Base-by-base conservation (phyloP, 345 rosid genomes). In the Orychophragmus violaceus region DNA sequence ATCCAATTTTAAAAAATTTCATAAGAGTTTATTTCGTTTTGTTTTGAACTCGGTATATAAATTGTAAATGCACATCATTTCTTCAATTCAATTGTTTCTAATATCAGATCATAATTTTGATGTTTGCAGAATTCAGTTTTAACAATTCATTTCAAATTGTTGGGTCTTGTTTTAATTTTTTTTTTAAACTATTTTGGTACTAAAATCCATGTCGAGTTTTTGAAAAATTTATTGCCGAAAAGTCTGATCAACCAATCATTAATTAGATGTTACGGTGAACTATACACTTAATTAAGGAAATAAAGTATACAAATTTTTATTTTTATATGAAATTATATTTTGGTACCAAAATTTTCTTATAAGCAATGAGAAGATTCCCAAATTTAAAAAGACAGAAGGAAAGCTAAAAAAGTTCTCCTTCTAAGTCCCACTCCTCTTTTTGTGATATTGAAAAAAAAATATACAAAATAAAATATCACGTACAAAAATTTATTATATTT, bases 351-450 rank as follows among this genome's bases (percentile, higher is more conserved):
- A 10, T 27, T 53, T 74, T 62, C 46, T 62, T 37, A 68, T 62
- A 68, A 36, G 74, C 77, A 68, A 74, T 68, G 74, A 68, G 74
- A 74, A 74, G 69, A 74, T 74, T 74, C 78, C 74, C 69, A 74
- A 45, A 62, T 29, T 69, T 35, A 21, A 62, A 74, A 74, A 74
- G 78, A 68, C 64, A 55, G 74, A 68, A 55, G 41, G 69, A 68
- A 68, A 68, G 70, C 46, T 21, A 54, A 74, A 74, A 74, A 54
- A 62, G 69, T 54, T 68, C 11, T 23, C 22, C 73, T 68, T 74
- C 68, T 55, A 62, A 68, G 78, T 67, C 74, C 69, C 52, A 74
- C 54, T 68, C 53, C 53, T 74, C 59, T 62, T 67, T 74, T 62
- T 62, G 22, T 61, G 32, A 27, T 55, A 35, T n/a, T 7, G 16